A percentile compares a stretch with the other conserved stretches of the same genome.
These are phyloP conservation scores for Yamadazyma tumulicola DNA, from an alignment of 805 yeast genomes.

Conservation along the genomic window DNA sequence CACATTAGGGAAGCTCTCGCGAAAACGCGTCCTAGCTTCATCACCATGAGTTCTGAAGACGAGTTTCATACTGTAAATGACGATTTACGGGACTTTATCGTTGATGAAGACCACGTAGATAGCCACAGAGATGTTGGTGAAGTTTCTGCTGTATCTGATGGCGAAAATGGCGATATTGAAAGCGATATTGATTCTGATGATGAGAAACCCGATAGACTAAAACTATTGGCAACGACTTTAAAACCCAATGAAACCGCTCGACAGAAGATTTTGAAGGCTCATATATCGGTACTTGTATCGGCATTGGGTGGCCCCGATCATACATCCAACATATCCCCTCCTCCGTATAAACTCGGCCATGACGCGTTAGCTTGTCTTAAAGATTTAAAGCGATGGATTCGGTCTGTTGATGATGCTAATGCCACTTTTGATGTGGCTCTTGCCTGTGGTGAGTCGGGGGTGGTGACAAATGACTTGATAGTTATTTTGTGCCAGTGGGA, in stretches of 20 bases:
- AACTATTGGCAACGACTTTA: constrained; percentile 19
- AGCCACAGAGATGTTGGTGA: constrained; percentile 4
- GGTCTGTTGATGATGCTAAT: constrained; percentile 71
- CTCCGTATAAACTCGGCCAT: constrained; percentile 76
- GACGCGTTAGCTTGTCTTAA: constrained; percentile 84
- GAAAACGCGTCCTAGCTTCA: constrained; percentile 1
- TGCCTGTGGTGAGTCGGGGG: constrained; percentile 77
- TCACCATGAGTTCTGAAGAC: constrained; percentile 6
- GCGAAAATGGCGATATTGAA: constrained; percentile 6
- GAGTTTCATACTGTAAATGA: constrained; percentile 10
- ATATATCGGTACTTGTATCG: constrained; percentile 75
- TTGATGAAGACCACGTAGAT: constrained; percentile 21
- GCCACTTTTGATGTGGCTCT: constrained; percentile 77
- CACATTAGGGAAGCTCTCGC: no score
- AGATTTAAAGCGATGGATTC: constrained; percentile 86
- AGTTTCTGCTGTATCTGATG: constrained; percentile 2
- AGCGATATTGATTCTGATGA: constrained; percentile 17
- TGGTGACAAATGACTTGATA: constrained; percentile 68
- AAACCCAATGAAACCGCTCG: constrained; percentile 33
- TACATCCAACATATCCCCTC: constrained; percentile 39
- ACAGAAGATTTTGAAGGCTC: constrained; percentile 54
- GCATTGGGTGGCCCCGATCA: constrained; percentile 91
- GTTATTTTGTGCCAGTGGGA: constrained; percentile 79
- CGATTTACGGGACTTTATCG: constrained; percentile 37
- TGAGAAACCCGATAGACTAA: constrained; percentile 18